Evolutionary conservation across 1,139 yeast species (phyloP), one percentile per base, ranked within the genome.

Genomic region (Kodamaea suecica): DNA sequence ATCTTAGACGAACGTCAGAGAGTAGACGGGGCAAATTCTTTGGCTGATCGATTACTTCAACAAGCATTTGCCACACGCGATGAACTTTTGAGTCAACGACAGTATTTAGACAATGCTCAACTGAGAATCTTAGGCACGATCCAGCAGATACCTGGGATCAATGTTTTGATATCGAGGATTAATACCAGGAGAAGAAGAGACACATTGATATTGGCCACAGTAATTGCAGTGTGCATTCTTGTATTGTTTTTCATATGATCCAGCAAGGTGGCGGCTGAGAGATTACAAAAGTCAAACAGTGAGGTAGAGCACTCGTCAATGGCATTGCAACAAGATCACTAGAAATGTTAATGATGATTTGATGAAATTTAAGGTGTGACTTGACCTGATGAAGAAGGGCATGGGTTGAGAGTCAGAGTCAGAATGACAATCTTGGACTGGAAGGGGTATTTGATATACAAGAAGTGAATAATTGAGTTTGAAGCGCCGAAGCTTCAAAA

Each of bases 1-100:
- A 80, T 85, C 54, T 69, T 84, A 39, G 81, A 82, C 39, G 98
- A 92, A 59, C 62, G 87, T 11, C 68, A 74, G 24, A 68, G 96
- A 35, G 84, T 84, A 16, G 87, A 85, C 47, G 71, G 71, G 37
- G 80, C 94, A 29, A 82, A 87, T 55, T 70, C 73, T 30, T 67
- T 88, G 42, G 86, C 95, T 5, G 97, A 92, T 53, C 64, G 84
- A 33, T 66, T 92, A 38, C 69, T 92, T 26, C 76, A 78, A 17
- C 94, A 84, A 54, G 98, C 97, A 0, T 83, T 79, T 59, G 84
- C 83, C 47, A 88, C 98, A 0, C 69, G 97, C 42, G 97, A 92
- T 43, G 95, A 85, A 52, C 73, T 92, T 37, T 50, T 74, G 36
- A 70, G 80, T 34, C 98, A 92, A 61, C 70, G 95, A 38, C 73